Percentiles rank a stretch among this genome's conserved stretches.
phyloP scores from a whole-genome alignment of 768 basidiomycete genomes.

The Tricholoma furcatifolium region DNA sequence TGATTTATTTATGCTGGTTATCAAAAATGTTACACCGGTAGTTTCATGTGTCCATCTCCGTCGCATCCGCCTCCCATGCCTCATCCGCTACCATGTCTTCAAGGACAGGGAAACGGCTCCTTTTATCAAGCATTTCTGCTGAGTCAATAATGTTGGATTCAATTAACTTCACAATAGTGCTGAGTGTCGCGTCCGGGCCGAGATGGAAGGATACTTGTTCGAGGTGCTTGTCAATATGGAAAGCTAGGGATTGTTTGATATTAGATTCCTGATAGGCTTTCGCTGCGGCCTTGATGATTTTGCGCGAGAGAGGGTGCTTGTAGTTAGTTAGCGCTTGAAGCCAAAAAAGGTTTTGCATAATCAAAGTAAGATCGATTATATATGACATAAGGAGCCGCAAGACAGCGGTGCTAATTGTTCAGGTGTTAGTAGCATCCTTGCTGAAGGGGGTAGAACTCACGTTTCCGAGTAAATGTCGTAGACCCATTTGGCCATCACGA shows the following conservation, averaged over 20 bases:
- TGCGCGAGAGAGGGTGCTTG: constrained; percentile 7
- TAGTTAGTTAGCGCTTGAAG: not conserved
- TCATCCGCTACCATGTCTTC: not conserved
- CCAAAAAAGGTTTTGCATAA: constrained; percentile 21
- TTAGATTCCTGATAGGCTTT: constrained; percentile 10
- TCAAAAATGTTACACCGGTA: no score
- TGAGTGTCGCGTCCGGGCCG: constrained; percentile 13
- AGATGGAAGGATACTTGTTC: constrained; percentile 1
- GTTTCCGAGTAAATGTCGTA: constrained; percentile 20
- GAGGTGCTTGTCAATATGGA: constrained; percentile 13
- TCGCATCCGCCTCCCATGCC: not conserved
- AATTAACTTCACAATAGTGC: constrained; percentile 7
- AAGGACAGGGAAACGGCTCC: not conserved
- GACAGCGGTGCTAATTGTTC: constrained; percentile 6
- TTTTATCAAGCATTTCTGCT: constrained; percentile 6
- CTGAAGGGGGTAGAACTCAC: constrained; percentile 4
- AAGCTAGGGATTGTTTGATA: constrained; percentile 7
- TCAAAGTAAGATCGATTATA: constrained; percentile 20
- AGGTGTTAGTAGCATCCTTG: not conserved
- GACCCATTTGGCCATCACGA: constrained; percentile 20
- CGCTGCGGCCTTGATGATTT: constrained; percentile 13
- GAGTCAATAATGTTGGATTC: constrained; percentile 9
- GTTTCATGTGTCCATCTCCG: not conserved
- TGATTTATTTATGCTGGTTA: no score
- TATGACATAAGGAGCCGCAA: constrained; percentile 19